These are phyloP conservation scores for Tricholoma terreum DNA, from an alignment of 768 basidiomycete species.

Conservation along the genomic window DNA sequence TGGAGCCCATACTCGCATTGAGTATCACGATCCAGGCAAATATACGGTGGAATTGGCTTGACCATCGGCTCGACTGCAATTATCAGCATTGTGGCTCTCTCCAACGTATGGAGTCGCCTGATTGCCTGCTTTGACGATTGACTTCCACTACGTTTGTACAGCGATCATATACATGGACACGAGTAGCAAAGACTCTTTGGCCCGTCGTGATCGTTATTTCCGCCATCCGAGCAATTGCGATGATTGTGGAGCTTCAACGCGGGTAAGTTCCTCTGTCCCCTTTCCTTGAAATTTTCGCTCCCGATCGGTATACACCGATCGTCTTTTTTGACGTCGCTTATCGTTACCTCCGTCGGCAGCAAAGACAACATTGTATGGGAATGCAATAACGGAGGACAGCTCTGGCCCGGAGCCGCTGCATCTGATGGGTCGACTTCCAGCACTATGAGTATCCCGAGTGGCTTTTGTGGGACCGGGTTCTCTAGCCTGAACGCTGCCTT, in stretches of 20 bases:
- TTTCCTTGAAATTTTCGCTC: constrained; percentile 1
- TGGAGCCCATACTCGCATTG: constrained; percentile 24
- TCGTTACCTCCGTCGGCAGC: constrained; percentile 32
- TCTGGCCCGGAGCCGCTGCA: constrained; percentile 47
- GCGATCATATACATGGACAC: constrained; percentile 69
- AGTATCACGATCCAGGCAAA: constrained; percentile 47
- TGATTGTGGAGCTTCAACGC: constrained; percentile 71
- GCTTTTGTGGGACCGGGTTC: constrained; percentile 60
- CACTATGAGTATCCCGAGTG: constrained; percentile 40
- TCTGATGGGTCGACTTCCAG: constrained; percentile 40
- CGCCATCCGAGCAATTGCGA: constrained; percentile 62
- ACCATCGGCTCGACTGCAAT: constrained; percentile 48
- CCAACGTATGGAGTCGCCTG: constrained; percentile 47
- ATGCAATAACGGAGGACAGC: constrained; percentile 66
- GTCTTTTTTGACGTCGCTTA: constrained; percentile 9
- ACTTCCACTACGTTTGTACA: constrained; percentile 29
- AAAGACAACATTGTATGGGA: constrained; percentile 71
- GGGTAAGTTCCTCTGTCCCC: constrained; percentile 45
- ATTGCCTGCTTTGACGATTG: constrained; percentile 8
- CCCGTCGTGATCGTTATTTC: constrained; percentile 65
- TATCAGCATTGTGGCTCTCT: constrained; percentile 56
- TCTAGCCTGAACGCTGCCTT: constrained; percentile 60
- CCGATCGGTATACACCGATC: constrained; percentile 5
- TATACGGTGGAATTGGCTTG: constrained; percentile 66
- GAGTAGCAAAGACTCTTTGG: constrained; percentile 65